A percentile compares a stretch with the other conserved stretches of the same genome.
phyloP scores from a whole-genome alignment of 768 basidiomycete genomes.

The Podaxis mareebaensis region DNA sequence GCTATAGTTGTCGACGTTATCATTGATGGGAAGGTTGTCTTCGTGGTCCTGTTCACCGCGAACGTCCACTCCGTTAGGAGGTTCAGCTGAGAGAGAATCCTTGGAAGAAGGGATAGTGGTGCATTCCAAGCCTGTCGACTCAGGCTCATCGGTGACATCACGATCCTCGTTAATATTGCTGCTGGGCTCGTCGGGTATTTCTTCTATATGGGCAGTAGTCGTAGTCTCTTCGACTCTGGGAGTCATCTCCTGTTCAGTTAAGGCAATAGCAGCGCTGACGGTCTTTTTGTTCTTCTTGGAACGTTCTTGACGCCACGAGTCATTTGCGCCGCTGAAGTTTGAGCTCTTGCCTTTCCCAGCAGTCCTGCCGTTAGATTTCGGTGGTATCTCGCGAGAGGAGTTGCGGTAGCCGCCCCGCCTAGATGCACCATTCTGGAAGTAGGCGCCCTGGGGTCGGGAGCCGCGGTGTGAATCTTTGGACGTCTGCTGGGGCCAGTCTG shows the following conservation, averaged over 20 bases:
- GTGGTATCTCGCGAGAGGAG: neutral
- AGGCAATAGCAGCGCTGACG: neutral
- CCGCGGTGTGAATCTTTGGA: neutral
- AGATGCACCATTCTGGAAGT: neutral
- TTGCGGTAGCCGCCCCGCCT: neutral
- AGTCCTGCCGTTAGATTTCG: neutral
- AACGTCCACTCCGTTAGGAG: neutral
- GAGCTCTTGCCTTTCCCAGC: neutral
- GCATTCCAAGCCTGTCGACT: neutral
- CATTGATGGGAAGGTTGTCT: neutral
- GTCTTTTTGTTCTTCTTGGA: neutral
- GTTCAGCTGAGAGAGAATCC: neutral
- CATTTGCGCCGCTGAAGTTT: too few relatives aligned
- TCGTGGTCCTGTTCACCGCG: neutral
- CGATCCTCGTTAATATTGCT: neutral
- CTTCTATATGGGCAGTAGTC: conserved; percentile 1
- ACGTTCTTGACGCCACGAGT: neutral
- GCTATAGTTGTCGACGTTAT: neutral
- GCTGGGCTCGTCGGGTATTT: neutral
- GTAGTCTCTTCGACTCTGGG: neutral
- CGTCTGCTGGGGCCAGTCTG: neutral
- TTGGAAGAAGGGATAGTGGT: neutral
- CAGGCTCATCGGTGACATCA: neutral
- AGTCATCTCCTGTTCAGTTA: conserved; percentile 10
- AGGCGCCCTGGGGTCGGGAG: neutral